Evolutionary conservation across 768 basidiomycete genomes (phyloP).

Genomic region (Saitozyma podzolica): DNA sequence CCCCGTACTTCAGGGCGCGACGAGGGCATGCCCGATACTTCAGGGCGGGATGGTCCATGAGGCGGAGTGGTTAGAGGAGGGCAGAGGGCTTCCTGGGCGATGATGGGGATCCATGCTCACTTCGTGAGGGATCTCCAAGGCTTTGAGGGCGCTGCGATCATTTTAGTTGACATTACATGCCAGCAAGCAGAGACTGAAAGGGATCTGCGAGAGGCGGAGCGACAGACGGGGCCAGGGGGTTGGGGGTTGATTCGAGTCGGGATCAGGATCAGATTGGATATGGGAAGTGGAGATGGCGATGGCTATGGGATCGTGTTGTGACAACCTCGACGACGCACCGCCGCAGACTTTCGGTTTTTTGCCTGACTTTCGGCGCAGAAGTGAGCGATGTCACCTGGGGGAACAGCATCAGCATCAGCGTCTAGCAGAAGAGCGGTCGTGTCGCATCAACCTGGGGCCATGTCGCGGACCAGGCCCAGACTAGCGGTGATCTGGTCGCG

Average conservation of each 20-base stretch:
- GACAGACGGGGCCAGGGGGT: not conserved
- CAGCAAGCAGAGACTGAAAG: not conserved
- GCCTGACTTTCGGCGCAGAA: conserved; percentile 39
- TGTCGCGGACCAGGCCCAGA: not conserved
- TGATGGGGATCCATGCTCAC: conserved; percentile 13
- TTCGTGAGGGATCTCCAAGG: conserved; percentile 43
- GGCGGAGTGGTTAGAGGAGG: not conserved
- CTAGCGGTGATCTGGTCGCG: not conserved
- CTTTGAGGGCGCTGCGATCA: conserved; percentile 30
- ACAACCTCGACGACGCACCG: conserved; percentile 13
- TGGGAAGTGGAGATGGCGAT: no score
- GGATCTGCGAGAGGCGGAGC: not conserved
- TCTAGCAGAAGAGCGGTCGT: no score
- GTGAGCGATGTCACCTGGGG: conserved; percentile 16
- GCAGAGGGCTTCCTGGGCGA: not conserved
- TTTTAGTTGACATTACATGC: not conserved
- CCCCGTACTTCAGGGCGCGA: not conserved
- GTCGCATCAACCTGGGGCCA: conserved; percentile 27
- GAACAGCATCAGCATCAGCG: no score
- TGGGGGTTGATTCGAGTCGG: not conserved
- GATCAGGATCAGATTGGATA: no score
- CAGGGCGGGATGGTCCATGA: not conserved
- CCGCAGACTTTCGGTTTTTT: conserved; percentile 39
- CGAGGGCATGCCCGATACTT: not conserved
- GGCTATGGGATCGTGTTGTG: no score